A percentile compares a stretch with the other conserved stretches of the same genome.
Evolutionary conservation across 1,284 basidiomycete species (phyloP).

Genomic region (Melampsora americana): DNA sequence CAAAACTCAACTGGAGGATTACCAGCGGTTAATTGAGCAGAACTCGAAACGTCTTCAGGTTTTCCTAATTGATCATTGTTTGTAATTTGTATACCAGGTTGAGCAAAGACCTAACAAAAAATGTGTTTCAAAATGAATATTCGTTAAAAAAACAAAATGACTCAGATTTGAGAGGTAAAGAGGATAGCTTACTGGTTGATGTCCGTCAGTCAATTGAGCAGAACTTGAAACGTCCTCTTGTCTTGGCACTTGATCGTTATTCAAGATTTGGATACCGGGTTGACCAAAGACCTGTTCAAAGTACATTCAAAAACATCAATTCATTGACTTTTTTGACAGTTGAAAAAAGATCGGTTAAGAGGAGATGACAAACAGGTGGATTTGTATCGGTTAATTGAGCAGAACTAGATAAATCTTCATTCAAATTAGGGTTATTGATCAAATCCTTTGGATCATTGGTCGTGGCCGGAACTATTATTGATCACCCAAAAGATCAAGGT

Average conservation of each 20-base stretch:
- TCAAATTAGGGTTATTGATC: neutral
- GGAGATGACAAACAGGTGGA: neutral
- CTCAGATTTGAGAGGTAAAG: too few relatives aligned
- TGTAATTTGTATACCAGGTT: neutral
- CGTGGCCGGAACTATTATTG: neutral
- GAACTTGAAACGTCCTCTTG: neutral
- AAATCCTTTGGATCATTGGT: neutral
- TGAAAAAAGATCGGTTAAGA: too few relatives aligned
- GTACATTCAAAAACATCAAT: too few relatives aligned
- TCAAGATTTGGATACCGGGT: too few relatives aligned
- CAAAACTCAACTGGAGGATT: neutral
- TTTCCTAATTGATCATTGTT: too few relatives aligned
- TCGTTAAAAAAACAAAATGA: too few relatives aligned
- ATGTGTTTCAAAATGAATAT: too few relatives aligned
- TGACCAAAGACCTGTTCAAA: too few relatives aligned
- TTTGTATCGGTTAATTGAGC: neutral
- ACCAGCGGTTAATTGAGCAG: neutral
- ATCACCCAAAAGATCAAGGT: neutral
- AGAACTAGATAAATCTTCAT: neutral
- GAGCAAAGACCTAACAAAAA: conserved; percentile 2
- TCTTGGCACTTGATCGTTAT: too few relatives aligned
- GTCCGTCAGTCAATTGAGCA: neutral
- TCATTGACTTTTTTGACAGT: too few relatives aligned
- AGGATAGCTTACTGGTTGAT: neutral
- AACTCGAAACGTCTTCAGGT: neutral